Evolutionary conservation across 352 stramenopile genomes (phyloP), one percentile per base, ranked within the genome.

Genomic region (Elongisporangium anandrum): DNA sequence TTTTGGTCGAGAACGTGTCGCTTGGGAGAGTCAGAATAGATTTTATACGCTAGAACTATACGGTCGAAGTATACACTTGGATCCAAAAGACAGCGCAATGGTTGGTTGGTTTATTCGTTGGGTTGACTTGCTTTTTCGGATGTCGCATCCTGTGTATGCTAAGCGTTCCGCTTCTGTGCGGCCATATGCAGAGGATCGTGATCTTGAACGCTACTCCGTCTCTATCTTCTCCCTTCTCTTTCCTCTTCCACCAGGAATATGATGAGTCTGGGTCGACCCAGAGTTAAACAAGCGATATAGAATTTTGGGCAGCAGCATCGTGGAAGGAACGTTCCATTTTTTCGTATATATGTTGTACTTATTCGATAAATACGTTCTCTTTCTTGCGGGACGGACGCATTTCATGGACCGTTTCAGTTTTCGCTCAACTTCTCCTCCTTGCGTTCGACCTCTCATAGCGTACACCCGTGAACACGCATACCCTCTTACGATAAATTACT

Each of bases 331-430:
- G 34, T 45, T 45, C 34, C 34, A 45, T 45, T 45, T 45, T 38
- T 45, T 45, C 34, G 34, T 45, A 45, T 45, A 45, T 45, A 45
- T 45, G 34, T 45, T 45, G 34, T 45, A 45, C 34, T 45, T 45
- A 45, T 45, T 45, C 34, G 34, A 45, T 45, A 45, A 45, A 45
- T 45, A 45, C 34, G 34, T 45, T 45, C 34, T 45, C 34, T 45
- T 45, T 45, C 34, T 45, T 45, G 34, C 29, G 34, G 34, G 10
- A 45, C 34, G 12, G 13, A 45, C 26, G 10, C 17, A 45, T 45
- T 45, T 45, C 34, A 17, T 45, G 34, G 34, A 45, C 34, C 34
- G 34, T 45, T 45, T 45, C 34, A 45, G 34, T 12, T 45, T 17
- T 17, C 1, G 34, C 34, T 45, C 34, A 17, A 12, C 34, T 9